Conservation (phyloP, 1,284 basidiomycete genomes). For the Pseudozyma hubeiensis region DNA sequence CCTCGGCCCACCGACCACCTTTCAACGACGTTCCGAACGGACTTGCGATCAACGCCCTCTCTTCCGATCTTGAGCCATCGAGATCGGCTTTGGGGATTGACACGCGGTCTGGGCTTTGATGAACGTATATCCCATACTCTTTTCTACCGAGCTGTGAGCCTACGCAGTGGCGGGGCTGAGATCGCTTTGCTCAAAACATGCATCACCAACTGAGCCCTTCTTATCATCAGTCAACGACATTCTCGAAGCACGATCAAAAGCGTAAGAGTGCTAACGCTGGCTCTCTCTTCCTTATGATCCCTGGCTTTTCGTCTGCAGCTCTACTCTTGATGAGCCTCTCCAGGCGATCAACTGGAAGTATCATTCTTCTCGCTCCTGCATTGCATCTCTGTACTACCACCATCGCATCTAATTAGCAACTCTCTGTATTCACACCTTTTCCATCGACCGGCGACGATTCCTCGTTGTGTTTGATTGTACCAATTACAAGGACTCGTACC, state of each 20-base stretch:
- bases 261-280: conserved; percentile 4
- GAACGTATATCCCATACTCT: conserved; percentile 55
- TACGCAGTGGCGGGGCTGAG: conserved; percentile 55
- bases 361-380: conserved; percentile 18
- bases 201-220: conserved; percentile 57
- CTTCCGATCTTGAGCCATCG: neutral
- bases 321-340: neutral
- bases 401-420: conserved; percentile 22
- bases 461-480: conserved; percentile 14
- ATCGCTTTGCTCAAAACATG: conserved; percentile 56
- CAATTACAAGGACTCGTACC: conserved; percentile 5
- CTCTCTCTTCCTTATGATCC: too few relatives aligned
- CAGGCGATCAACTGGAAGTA: neutral
- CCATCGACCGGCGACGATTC: neutral
- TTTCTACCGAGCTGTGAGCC: conserved; percentile 55
- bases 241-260: neutral
- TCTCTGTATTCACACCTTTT: neutral
- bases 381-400: conserved; percentile 34
- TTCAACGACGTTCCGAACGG: conserved; percentile 18
- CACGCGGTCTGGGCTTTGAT: conserved; percentile 32
- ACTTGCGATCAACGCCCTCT: conserved; percentile 2
- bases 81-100: neutral
- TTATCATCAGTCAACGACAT: neutral
- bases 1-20: neutral
- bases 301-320: neutral